Conservation (phyloP, 1,139 yeast species). For the Saccharomyces hybrid region DNA sequence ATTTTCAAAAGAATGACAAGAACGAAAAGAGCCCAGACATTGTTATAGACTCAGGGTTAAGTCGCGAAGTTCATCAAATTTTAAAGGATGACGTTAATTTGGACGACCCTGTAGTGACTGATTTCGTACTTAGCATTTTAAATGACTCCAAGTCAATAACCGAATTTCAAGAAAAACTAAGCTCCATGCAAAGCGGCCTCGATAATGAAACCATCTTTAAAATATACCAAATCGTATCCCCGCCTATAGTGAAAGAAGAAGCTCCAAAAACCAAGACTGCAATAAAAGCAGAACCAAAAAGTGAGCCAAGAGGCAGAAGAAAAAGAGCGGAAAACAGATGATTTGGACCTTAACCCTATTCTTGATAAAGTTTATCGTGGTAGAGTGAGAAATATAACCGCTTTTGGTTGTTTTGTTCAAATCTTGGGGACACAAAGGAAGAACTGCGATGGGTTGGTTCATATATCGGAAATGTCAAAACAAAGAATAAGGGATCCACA, state of each 20-base stretch:
- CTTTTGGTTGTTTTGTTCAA: slow-evolving; percentile 74
- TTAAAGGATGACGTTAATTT: slow-evolving; percentile 19
- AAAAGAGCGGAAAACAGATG: slow-evolving; percentile 4
- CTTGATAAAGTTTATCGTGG: slow-evolving; percentile 52
- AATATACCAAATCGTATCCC: slow-evolving; percentile 17
- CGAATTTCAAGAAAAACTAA: slow-evolving; percentile 40
- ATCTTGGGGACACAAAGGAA: slow-evolving; percentile 34
- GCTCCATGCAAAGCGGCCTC: slow-evolving; percentile 59
- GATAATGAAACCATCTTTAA: slow-evolving; percentile 38
- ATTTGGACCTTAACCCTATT: slow-evolving; percentile 32
- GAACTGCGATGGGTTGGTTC: slow-evolving; percentile 59
- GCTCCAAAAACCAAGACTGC: not conserved
- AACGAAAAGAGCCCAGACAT: not conserved
- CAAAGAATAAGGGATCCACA: slow-evolving; percentile 49
- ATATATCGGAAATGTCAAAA: slow-evolving; percentile 58
- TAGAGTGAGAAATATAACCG: slow-evolving; percentile 47
- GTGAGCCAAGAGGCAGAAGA: not conserved
- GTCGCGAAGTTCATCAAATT: not conserved
- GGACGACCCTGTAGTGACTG: slow-evolving; percentile 46
- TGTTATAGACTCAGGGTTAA: not conserved
- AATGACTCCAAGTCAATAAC: slow-evolving; percentile 32
- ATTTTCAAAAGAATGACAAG: not conserved
- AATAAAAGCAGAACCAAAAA: not conserved
- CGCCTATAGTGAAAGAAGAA: not conserved
- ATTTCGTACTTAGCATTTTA: slow-evolving; percentile 48